phyloP scores from a whole-genome alignment of 1,284 basidiomycete genomes.

The Trametes sp. region DNA sequence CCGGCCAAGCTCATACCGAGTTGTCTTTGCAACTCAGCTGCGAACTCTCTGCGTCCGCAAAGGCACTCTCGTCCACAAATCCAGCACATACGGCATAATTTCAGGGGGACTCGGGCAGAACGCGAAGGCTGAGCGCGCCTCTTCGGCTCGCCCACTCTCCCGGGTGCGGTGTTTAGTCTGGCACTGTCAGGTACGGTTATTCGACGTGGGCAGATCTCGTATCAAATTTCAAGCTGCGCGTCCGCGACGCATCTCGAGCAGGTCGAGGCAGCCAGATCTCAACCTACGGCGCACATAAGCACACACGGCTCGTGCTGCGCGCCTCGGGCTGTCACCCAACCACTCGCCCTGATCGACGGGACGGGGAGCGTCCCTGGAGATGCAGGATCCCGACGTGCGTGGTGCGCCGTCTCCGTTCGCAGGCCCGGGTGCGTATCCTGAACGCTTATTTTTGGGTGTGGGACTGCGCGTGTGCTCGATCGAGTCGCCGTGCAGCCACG shows the following conservation, averaged over 20 bases:
- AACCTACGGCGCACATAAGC: background rate
- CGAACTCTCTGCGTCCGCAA: background rate
- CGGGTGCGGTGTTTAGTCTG: slow-evolving; percentile 2
- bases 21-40: background rate
- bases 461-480: background rate
- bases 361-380: background rate
- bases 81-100: background rate
- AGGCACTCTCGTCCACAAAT: background rate
- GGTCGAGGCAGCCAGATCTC: background rate
- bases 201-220: slow-evolving; percentile 3
- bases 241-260: background rate
- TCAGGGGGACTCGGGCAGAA: background rate
- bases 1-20: background rate
- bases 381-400: background rate
- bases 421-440: background rate
- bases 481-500: background rate
- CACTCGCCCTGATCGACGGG: slow-evolving; percentile 6
- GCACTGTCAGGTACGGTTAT: slow-evolving; percentile 12
- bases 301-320: background rate
- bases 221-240: background rate
- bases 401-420: background rate
- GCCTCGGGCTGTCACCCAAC: background rate
- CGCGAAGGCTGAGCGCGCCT: background rate
- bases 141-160: background rate
- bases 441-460: slow-evolving; percentile 4